A percentile compares a stretch with the other conserved stretches of the same genome.
Conservation (phyloP, 2,329 filamentous ascomycete genomes). For the Lasiodiplodia sp. region DNA sequence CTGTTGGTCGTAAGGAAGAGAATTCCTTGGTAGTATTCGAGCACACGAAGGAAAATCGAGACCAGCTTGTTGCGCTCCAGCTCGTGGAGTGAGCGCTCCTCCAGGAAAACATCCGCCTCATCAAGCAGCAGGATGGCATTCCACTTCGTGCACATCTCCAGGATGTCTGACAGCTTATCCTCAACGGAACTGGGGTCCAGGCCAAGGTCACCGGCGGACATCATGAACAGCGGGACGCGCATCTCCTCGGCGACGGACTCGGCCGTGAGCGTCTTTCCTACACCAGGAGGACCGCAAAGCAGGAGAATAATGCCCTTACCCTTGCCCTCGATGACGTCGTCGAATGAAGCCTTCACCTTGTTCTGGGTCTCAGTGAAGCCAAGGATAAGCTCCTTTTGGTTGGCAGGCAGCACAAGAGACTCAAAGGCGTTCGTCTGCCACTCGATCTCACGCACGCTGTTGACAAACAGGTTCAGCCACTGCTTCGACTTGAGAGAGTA, state of each 20-base stretch:
- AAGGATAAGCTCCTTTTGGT: constrained; percentile 57
- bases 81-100: constrained; percentile 33
- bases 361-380: constrained; percentile 54
- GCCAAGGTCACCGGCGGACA: constrained; percentile 60
- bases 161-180: constrained; percentile 52
- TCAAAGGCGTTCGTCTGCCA: constrained; percentile 57
- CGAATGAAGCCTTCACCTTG: constrained; percentile 52
- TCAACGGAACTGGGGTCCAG: constrained; percentile 54
- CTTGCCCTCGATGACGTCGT: constrained; percentile 61
- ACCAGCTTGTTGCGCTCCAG: constrained; percentile 39
- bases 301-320: constrained; percentile 60
- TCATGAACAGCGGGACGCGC: constrained; percentile 55
- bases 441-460: constrained; percentile 49
- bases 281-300: constrained; percentile 57
- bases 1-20: constrained; percentile 45
- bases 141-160: constrained; percentile 60
- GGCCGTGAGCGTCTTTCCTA: constrained; percentile 56
- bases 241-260: constrained; percentile 53
- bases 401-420: constrained; percentile 55
- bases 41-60: constrained; percentile 45
- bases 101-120: constrained; percentile 53
- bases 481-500: constrained; percentile 40
- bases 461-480: constrained; percentile 42
- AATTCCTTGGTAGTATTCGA: constrained; percentile 49
- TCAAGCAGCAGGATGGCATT: constrained; percentile 61